phyloP scores from a whole-genome alignment of 2,329 filamentous ascomycete species.

The Simplicillium aogashimaense region DNA sequence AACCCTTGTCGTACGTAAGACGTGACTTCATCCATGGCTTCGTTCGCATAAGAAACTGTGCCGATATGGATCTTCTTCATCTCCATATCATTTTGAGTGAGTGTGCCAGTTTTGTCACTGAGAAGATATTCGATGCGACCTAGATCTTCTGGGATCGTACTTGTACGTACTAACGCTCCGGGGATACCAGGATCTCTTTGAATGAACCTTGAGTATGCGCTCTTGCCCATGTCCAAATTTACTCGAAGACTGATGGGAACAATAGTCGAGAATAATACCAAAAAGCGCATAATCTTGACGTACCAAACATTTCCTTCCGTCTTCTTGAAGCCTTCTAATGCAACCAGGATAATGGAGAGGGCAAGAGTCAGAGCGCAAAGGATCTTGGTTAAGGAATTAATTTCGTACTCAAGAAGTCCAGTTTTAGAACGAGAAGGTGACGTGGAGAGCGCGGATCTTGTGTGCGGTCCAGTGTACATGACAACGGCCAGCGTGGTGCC shows the following conservation, averaged over 20 bases:
- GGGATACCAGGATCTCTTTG: slow-evolving; percentile 84
- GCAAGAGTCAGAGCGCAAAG: slow-evolving; percentile 80
- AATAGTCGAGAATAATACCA: slow-evolving; percentile 98
- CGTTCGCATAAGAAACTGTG: slow-evolving; percentile 95
- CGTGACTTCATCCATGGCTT: slow-evolving; percentile 95
- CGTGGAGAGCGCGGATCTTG: slow-evolving; percentile 86
- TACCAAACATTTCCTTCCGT: slow-evolving; percentile 71
- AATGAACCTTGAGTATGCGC: slow-evolving; percentile 91
- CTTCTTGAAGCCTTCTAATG: slow-evolving; percentile 68
- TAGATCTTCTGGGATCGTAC: slow-evolving; percentile 93
- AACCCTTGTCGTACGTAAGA: slow-evolving; percentile 83
- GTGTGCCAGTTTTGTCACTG: slow-evolving; percentile 95
- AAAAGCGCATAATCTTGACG: slow-evolving; percentile 93
- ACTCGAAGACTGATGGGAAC: slow-evolving; percentile 95
- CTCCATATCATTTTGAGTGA: slow-evolving; percentile 98
- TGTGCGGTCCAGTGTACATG: slow-evolving; percentile 90
- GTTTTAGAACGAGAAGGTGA: slow-evolving; percentile 88
- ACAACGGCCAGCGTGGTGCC: slow-evolving; percentile 82
- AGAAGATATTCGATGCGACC: slow-evolving; percentile 93
- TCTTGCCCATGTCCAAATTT: slow-evolving; percentile 95
- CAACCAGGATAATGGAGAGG: slow-evolving; percentile 80
- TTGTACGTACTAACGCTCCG: slow-evolving; percentile 87
- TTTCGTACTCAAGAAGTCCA: slow-evolving; percentile 87
- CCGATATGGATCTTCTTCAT: slow-evolving; percentile 98
- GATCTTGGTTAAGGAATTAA: slow-evolving; percentile 95